Conservation (phyloP, 192 early-diverging fungal genomes). For the Spizellomyces punctatus region DNA sequence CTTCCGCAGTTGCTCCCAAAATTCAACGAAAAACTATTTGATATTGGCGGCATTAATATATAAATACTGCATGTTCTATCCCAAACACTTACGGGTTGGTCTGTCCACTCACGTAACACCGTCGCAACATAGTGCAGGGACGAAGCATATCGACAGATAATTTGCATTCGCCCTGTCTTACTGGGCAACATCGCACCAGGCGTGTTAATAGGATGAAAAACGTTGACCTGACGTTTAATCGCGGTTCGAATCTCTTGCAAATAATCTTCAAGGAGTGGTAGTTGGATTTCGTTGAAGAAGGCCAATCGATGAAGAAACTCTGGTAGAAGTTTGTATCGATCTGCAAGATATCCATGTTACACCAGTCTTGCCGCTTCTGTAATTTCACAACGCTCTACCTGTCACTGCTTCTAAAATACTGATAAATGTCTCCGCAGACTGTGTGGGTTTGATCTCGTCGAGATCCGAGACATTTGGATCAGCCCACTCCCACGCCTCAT, state of each 20-base stretch:
- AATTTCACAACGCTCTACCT: neutral
- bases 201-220: constrained; percentile 26
- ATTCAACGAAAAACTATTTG: constrained; percentile 30
- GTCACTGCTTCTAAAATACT: constrained; percentile 34
- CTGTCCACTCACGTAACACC: constrained; percentile 30
- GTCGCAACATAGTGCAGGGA: constrained; percentile 26
- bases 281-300: constrained; percentile 36
- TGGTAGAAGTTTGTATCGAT: constrained; percentile 35
- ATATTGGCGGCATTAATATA: neutral
- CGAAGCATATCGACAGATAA: constrained; percentile 27
- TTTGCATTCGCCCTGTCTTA: constrained; percentile 2
- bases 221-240: constrained; percentile 19
- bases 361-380: no score
- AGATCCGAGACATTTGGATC: constrained; percentile 16
- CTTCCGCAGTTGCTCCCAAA: constrained; percentile 28
- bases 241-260: constrained; percentile 26
- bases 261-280: constrained; percentile 35
- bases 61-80: neutral
- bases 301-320: constrained; percentile 20
- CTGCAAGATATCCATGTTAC: constrained; percentile 8
- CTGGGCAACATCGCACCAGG: neutral
- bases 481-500: constrained; percentile 32
- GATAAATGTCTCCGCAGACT: constrained; percentile 31
- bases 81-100: constrained; percentile 24
- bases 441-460: constrained; percentile 25